phyloP scores from a whole-genome alignment of 768 basidiomycete species.

The Mycena capillaripes region DNA sequence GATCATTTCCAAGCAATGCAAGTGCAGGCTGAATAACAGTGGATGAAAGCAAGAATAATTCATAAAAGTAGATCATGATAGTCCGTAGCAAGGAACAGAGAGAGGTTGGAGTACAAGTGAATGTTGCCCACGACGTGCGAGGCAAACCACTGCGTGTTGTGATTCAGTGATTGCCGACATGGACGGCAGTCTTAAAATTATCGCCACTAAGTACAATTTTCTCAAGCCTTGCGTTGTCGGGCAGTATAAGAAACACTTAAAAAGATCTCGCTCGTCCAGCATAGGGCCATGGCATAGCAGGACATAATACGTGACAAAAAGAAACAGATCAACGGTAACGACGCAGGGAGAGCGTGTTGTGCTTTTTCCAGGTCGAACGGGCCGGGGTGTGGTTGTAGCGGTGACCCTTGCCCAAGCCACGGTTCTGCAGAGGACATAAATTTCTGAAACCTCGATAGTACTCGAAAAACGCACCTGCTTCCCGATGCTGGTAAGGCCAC shows the following conservation, averaged over 20 bases:
- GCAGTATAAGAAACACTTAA: not conserved
- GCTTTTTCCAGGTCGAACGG: slow-evolving; percentile 94
- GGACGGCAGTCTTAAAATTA: not conserved
- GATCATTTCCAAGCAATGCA: slow-evolving; percentile 14
- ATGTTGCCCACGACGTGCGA: slow-evolving; percentile 15
- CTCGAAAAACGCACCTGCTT: slow-evolving; percentile 78
- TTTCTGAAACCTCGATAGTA: slow-evolving; percentile 3
- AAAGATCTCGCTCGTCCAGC: slow-evolving; percentile 9
- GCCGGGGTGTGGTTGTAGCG: slow-evolving; percentile 94
- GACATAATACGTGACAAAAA: slow-evolving; percentile 40
- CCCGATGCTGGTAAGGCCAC: slow-evolving; percentile 96
- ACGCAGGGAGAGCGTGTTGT: slow-evolving; percentile 97
- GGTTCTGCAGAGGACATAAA: slow-evolving; percentile 70
- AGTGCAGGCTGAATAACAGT: slow-evolving; percentile 4
- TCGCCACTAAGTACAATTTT: not conserved
- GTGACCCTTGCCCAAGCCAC: slow-evolving; percentile 96
- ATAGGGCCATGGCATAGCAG: slow-evolving; percentile 37
- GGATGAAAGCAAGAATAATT: slow-evolving; percentile 21
- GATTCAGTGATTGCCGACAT: slow-evolving; percentile 13
- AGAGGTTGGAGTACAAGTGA: slow-evolving; percentile 12
- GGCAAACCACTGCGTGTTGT: not conserved
- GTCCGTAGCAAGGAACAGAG: slow-evolving; percentile 17
- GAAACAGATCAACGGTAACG: slow-evolving; percentile 79
- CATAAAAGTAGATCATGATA: slow-evolving; percentile 30
- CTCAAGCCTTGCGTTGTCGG: not conserved